Evolutionary conservation across 306 rosid genomes (phyloP).

Genomic region (Vigna hirtella): DNA sequence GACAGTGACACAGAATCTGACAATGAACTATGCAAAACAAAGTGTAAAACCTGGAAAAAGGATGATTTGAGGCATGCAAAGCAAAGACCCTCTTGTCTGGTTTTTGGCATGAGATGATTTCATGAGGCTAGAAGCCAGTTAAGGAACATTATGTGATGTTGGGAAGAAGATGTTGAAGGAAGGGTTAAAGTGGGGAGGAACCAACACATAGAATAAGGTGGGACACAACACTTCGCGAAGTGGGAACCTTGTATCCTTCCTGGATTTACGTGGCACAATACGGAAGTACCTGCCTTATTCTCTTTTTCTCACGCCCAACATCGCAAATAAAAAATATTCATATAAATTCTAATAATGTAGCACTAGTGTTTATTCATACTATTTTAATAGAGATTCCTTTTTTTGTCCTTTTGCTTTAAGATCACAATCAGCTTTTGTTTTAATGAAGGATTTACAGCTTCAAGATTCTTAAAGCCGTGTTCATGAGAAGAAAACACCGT

Average conservation of each 20-base stretch:
- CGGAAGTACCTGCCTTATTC: too few relatives aligned
- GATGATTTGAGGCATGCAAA: neutral
- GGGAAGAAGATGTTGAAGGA: neutral
- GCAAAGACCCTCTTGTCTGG: neutral
- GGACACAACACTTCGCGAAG: neutral
- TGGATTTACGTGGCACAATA: neutral
- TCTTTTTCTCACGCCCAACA: neutral
- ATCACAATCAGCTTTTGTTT: neutral
- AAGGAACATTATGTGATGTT: too few relatives aligned
- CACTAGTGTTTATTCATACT: neutral
- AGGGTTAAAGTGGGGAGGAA: neutral
- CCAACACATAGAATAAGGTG: neutral
- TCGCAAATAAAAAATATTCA: neutral
- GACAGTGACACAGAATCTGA: neutral
- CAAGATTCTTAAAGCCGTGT: neutral
- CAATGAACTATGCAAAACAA: neutral
- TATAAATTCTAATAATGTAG: neutral
- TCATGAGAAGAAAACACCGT: too few relatives aligned
- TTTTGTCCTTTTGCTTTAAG: slow-evolving; percentile 18
- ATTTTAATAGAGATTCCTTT: neutral
- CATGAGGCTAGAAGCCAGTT: neutral
- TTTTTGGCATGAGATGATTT: neutral
- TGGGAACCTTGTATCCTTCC: neutral
- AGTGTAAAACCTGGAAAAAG: neutral
- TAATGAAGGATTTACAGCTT: neutral